phyloP scores from a whole-genome alignment of 805 yeast species.

The Candida succiphila region DNA sequence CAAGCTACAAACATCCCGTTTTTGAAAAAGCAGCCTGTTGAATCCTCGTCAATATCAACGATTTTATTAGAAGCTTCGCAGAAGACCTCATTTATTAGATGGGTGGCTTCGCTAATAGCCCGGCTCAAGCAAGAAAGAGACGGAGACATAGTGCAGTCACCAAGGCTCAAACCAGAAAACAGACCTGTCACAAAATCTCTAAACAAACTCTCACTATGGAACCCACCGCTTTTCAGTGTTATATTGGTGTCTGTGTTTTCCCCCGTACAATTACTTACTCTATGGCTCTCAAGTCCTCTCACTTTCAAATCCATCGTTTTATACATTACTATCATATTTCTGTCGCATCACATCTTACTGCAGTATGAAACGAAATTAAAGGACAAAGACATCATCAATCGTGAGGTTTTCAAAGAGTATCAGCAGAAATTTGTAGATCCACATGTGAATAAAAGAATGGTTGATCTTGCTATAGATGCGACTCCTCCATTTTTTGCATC shows the following conservation, averaged over 20 bases:
- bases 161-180: background rate
- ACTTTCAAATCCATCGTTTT: conserved; percentile 13
- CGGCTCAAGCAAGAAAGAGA: background rate
- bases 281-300: conserved; percentile 21
- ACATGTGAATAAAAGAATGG: conserved; percentile 34
- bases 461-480: conserved; percentile 57
- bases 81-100: background rate
- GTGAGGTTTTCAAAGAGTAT: conserved; percentile 55
- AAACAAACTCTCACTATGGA: conserved; percentile 43
- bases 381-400: conserved; percentile 51
- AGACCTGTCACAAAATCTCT: conserved; percentile 1
- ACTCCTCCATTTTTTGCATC: conserved; percentile 21
- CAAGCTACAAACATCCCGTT: background rate
- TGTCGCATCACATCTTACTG: conserved; percentile 25
- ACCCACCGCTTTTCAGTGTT: conserved; percentile 49
- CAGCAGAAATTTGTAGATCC: conserved; percentile 56
- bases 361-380: conserved; percentile 37
- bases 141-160: background rate
- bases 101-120: background rate
- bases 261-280: conserved; percentile 36
- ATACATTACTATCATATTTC: conserved; percentile 26
- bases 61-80: background rate
- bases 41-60: background rate
- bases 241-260: conserved; percentile 44
- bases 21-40: background rate